These are phyloP conservation scores for Geranium incanum DNA, from an alignment of 441 rosid species.

Conservation along the genomic window DNA sequence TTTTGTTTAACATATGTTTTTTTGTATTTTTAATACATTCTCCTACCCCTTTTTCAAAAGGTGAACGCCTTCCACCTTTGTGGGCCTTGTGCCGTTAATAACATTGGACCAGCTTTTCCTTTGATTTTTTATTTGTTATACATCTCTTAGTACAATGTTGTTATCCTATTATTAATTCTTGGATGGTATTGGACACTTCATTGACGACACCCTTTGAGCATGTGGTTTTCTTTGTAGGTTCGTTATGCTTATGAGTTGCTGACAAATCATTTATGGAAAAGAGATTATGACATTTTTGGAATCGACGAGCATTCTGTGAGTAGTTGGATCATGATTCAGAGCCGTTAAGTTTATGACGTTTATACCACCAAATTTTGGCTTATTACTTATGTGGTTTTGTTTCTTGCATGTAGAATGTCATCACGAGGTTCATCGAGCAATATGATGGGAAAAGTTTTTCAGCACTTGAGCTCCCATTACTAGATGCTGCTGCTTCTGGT, in stretches of 20 bases:
- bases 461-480: constrained; percentile 54
- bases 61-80: not conserved
- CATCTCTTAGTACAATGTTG: not conserved
- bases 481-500: constrained; percentile 51
- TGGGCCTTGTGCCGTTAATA: not conserved
- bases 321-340: constrained; percentile 18
- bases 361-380: constrained; percentile 7
- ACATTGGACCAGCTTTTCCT: not conserved
- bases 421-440: constrained; percentile 38
- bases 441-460: constrained; percentile 45
- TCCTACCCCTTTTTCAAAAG: not conserved
- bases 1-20: no score
- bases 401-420: constrained; percentile 46
- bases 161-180: not conserved
- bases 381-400: constrained; percentile 18
- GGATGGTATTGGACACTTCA: not conserved
- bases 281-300: constrained; percentile 72
- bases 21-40: no score
- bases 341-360: not conserved
- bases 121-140: not conserved
- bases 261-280: constrained; percentile 66
- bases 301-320: constrained; percentile 78
- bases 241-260: constrained; percentile 79
- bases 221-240: constrained; percentile 40
- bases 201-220: constrained; percentile 9